Percentiles rank a stretch among this genome's conserved stretches.
phyloP scores from a whole-genome alignment of 805 yeast genomes.

The Saccharomycopsis olivae region DNA sequence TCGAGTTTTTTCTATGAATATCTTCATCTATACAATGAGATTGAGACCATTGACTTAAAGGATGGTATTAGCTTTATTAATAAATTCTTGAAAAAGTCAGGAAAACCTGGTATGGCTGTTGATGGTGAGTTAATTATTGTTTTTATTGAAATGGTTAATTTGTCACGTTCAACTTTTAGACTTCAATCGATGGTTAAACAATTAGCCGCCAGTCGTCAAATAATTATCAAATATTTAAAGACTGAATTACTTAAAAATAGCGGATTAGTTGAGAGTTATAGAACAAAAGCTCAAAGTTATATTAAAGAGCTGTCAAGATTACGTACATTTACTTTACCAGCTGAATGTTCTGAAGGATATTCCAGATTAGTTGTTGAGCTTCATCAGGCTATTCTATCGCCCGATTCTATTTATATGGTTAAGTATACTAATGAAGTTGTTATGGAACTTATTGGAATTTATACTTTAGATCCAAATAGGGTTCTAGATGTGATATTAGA shows the following conservation, averaged over 20 bases:
- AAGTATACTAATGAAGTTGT: constrained; percentile 37
- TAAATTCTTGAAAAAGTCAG: constrained; percentile 1
- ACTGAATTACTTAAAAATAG: constrained; percentile 6
- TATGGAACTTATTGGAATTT: constrained; percentile 59
- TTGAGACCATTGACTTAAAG: constrained; percentile 3
- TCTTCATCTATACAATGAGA: constrained; percentile 1
- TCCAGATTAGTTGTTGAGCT: constrained; percentile 48
- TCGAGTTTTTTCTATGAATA: constrained; percentile 13
- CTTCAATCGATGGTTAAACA: too few species aligned
- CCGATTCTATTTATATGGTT: constrained; percentile 32
- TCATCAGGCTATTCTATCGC: constrained; percentile 30
- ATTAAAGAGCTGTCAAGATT: constrained; percentile 21
- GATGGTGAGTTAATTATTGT: too few species aligned
- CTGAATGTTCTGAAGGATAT: constrained; percentile 75
- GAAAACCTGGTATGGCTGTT: background rate
- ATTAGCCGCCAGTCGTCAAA: too few species aligned
- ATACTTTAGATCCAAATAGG: constrained; percentile 61
- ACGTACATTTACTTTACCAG: constrained; percentile 52
- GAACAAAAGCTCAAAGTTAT: constrained; percentile 1
- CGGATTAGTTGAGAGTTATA: constrained; percentile 4
- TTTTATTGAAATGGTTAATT: too few species aligned
- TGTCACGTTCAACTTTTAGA: too few species aligned
- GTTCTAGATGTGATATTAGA: constrained; percentile 54
- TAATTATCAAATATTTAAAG: constrained; percentile 5
- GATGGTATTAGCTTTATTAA: constrained; percentile 8